Evolutionary conservation across 202 grass and related monocot genomes (phyloP), one percentile per base, ranked within the genome.

Genomic region (Digitaria exilis): DNA sequence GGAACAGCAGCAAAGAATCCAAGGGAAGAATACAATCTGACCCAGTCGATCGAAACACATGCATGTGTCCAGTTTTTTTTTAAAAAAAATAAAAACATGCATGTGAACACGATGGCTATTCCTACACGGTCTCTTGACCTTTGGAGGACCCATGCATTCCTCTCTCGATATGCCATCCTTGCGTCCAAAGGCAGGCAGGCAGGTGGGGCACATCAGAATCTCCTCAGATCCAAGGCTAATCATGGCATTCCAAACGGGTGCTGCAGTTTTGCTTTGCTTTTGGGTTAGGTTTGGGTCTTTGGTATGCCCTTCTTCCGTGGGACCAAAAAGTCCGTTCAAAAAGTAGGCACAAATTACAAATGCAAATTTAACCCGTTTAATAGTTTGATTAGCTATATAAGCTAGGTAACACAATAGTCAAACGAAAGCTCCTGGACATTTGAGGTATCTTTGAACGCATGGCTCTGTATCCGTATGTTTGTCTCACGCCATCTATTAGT

Each of bases 141-240:
- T 60, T 29, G 0, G 46, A 18, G 74, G 64, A 62, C 26, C 46
- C 68, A 64, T 78, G 42, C 75, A 46, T 48, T n/a, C n/a, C n/a
- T n/a, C 41, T 4, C 11, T 16, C 42, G 64, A 55, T 73, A 63
- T 73, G 58, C 44, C 59, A 48, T 80, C 58, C 80, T 90, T 80
- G 80, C 28, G n/a, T 87, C 69, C 54, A 87, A 84, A 85, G 78
- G 48, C 25, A 80, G 61, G 26, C 60, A 83, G 26, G 26, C 60
- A 83, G 26, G 77, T 72, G 28, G 49, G 78, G n/a, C 57, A 8
- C 73, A 6, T 50, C 50, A 41, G 68, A 87, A 87, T 90, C 88
- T 84, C 69, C 74, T 55, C 51, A 61, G 75, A 83, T 90, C 79
- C 73, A 79, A 44, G 76, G 31, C 57, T 30, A 58, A 79, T 75